Evolutionary conservation across 2,329 filamentous ascomycete species (phyloP).

Genomic region (Nannizziopsis arthrosporioides): DNA sequence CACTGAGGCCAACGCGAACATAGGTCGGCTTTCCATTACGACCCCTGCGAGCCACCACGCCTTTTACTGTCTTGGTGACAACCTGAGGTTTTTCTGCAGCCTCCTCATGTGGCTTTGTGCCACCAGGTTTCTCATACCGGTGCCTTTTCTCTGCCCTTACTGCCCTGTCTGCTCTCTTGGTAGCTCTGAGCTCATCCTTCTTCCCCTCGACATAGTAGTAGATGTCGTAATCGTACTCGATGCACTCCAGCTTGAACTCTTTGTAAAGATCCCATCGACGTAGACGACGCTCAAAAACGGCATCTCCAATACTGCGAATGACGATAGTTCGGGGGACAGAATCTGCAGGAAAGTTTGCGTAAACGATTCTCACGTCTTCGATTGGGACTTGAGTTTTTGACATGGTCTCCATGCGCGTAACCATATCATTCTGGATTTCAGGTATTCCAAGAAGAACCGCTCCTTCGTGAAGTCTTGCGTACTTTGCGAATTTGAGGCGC

Average conservation of each 20-base stretch:
- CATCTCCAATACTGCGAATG: conserved; percentile 16
- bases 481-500: conserved; percentile 13
- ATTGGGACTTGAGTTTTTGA: conserved; percentile 11
- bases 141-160: background rate
- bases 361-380: conserved; percentile 13
- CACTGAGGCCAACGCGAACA: conserved; percentile 9
- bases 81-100: background rate
- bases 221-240: conserved; percentile 15
- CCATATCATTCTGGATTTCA: conserved; percentile 10
- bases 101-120: background rate
- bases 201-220: conserved; percentile 12
- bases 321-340: conserved; percentile 12
- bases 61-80: conserved; percentile 12
- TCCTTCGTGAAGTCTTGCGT: conserved; percentile 13
- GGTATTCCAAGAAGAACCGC: conserved; percentile 10
- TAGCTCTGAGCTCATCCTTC: conserved; percentile 2
- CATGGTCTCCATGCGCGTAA: conserved; percentile 13
- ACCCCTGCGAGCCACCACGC: conserved; percentile 12
- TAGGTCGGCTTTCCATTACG: conserved; percentile 12
- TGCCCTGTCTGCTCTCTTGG: background rate
- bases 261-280: conserved; percentile 13
- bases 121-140: background rate
- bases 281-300: conserved; percentile 13
- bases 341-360: conserved; percentile 10
- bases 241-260: conserved; percentile 12